A percentile compares a stretch with the other conserved stretches of the same genome.
Evolutionary conservation across 306 rosid species (phyloP).

Genomic region (Vicia sativa): DNA sequence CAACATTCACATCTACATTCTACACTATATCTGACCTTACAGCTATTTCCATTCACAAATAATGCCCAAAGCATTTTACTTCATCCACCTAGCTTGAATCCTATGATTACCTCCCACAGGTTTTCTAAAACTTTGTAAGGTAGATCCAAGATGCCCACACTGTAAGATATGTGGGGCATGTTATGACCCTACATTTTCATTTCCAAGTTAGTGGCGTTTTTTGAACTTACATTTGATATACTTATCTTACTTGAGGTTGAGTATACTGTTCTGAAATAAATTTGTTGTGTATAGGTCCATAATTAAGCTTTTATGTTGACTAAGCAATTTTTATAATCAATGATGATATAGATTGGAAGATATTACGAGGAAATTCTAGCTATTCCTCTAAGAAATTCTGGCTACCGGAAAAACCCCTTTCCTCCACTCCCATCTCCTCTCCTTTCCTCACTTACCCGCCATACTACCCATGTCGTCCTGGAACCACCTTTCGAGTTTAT

Average conservation of each 20-base stretch:
- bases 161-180: neutral
- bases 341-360: neutral
- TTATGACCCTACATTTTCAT: neutral
- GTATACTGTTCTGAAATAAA: neutral
- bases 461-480: no score
- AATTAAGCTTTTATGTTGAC: neutral
- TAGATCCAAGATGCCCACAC: neutral
- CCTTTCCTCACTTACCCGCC: no score
- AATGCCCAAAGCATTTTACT: no score
- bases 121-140: neutral
- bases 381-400: neutral
- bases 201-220: neutral
- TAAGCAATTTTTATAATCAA: neutral
- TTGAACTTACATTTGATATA: neutral
- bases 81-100: neutral
- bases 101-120: neutral
- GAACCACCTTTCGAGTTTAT: no score
- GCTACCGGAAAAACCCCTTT: neutral
- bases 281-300: neutral
- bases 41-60: no score
- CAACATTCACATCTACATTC: no score
- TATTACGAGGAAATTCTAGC: neutral
- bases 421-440: no score
- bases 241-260: neutral
- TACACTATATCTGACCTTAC: no score